Conservation (phyloP, 805 yeast species). For the Yamadazyma nakazawae region DNA sequence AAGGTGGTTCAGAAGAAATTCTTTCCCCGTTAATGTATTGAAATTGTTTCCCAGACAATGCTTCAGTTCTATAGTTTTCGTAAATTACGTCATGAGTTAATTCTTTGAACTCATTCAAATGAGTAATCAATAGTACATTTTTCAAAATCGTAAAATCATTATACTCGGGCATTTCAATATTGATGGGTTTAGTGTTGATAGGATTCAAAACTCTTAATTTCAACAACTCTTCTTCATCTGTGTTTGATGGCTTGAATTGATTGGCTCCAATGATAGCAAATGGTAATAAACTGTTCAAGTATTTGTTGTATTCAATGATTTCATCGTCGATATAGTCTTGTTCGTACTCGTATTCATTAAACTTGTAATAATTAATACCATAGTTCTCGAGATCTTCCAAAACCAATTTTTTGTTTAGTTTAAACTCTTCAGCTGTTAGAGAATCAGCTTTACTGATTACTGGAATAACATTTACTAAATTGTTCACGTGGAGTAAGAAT, state of each 20-base stretch:
- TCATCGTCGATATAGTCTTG: slow-evolving; percentile 55
- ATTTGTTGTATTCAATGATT: slow-evolving; percentile 61
- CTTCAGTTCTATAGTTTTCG: slow-evolving; percentile 87
- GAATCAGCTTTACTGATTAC: slow-evolving; percentile 44
- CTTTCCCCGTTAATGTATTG: slow-evolving; percentile 26
- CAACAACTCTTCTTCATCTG: slow-evolving; percentile 37
- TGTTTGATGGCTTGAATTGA: slow-evolving; percentile 45
- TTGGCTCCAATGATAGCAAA: slow-evolving; percentile 70
- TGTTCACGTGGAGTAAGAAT: slow-evolving; percentile 39
- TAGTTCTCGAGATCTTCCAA: slow-evolving; percentile 71
- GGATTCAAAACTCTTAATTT: slow-evolving; percentile 53
- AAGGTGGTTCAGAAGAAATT: background rate
- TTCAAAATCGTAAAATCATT: slow-evolving; percentile 80
- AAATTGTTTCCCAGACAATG: slow-evolving; percentile 62
- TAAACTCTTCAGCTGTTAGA: slow-evolving; percentile 44
- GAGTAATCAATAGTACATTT: slow-evolving; percentile 76
- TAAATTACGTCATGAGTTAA: slow-evolving; percentile 82
- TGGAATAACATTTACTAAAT: slow-evolving; percentile 42
- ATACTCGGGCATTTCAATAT: slow-evolving; percentile 66
- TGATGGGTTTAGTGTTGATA: slow-evolving; percentile 51
- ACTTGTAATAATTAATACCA: slow-evolving; percentile 69
- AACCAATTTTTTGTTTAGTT: slow-evolving; percentile 68
- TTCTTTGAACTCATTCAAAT: slow-evolving; percentile 84
- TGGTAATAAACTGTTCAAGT: slow-evolving; percentile 61
- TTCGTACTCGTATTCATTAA: slow-evolving; percentile 58